A percentile compares a stretch with the other conserved stretches of the same genome.
phyloP scores from a whole-genome alignment of 495 filamentous ascomycete species.

The Annulohypoxylon moriforme region DNA sequence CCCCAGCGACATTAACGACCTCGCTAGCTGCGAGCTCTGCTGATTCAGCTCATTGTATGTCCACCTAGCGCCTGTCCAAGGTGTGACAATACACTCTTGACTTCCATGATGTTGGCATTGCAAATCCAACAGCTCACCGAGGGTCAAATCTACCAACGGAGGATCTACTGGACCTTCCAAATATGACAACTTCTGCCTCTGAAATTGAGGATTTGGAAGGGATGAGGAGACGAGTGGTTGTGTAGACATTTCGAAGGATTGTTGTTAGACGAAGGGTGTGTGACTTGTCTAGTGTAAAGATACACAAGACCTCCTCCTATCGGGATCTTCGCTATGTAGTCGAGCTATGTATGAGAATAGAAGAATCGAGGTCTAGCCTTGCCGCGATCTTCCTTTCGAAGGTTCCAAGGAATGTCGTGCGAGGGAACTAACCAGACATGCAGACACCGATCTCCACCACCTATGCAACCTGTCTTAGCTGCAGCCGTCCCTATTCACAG shows the following conservation, averaged over 20 bases:
- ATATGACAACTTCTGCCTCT: constrained; percentile 59
- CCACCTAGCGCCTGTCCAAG: constrained; percentile 74
- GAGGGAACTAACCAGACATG: constrained; percentile 17
- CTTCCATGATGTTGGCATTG: constrained; percentile 70
- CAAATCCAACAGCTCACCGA: constrained; percentile 70
- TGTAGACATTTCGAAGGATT: constrained; percentile 36
- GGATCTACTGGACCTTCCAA: constrained; percentile 70
- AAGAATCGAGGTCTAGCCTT: constrained; percentile 6
- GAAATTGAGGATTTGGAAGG: constrained; percentile 40
- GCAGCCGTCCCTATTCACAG: not conserved
- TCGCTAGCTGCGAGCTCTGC: constrained; percentile 68
- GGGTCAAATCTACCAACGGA: constrained; percentile 68
- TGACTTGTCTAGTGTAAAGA: not conserved
- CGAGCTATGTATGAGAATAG: constrained; percentile 7
- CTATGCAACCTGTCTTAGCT: constrained; percentile 16
- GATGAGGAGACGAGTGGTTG: constrained; percentile 18
- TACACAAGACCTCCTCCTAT: constrained; percentile 5
- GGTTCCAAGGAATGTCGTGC: not conserved
- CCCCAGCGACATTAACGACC: constrained; percentile 67
- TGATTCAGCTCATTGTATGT: constrained; percentile 73
- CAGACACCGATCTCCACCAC: constrained; percentile 20
- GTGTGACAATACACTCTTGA: constrained; percentile 71
- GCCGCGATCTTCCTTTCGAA: constrained; percentile 9
- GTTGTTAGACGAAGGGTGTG: not conserved
- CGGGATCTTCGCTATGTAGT: not conserved